Evolutionary conservation across 2,329 filamentous ascomycete species (phyloP).

Genomic region (Xylariaceae sp.): DNA sequence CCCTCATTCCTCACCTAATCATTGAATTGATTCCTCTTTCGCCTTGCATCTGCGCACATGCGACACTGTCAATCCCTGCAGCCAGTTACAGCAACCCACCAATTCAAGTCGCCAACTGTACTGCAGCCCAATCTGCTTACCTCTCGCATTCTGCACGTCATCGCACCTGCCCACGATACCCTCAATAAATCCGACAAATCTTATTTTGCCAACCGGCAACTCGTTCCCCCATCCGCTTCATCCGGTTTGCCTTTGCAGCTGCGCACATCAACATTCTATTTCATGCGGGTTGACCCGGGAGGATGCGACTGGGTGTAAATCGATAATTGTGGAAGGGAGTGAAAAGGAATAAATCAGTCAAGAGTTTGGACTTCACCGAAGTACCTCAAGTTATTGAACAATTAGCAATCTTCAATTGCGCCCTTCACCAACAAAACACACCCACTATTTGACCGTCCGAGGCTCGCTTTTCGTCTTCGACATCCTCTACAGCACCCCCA

Average conservation of each 20-base stretch:
- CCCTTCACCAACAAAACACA: not conserved
- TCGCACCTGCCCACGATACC: conserved; percentile 7
- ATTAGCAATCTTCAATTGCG: too few relatives aligned
- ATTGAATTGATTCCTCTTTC: too few relatives aligned
- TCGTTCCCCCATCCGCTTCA: conserved; percentile 4
- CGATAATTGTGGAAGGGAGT: conserved; percentile 19
- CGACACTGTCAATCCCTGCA: too few relatives aligned
- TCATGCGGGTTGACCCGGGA: too few relatives aligned
- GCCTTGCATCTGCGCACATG: too few relatives aligned
- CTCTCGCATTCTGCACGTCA: conserved; percentile 16
- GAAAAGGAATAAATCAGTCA: conserved; percentile 5
- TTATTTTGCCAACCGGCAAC: too few relatives aligned
- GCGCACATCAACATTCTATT: not conserved
- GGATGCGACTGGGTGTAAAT: conserved; percentile 17
- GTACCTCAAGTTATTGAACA: conserved; percentile 1
- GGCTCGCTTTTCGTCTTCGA: conserved; percentile 1
- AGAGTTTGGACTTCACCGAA: conserved; percentile 2
- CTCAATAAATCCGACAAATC: too few relatives aligned
- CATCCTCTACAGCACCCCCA: conserved; percentile 7
- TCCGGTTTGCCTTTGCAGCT: conserved; percentile 2
- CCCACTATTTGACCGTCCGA: not conserved
- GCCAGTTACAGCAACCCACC: too few relatives aligned
- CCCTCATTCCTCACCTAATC: too few relatives aligned
- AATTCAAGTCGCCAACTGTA: too few relatives aligned
- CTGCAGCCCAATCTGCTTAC: too few relatives aligned